phyloP scores from a whole-genome alignment of 495 filamentous ascomycete genomes.

The Cercophora sp. region DNA sequence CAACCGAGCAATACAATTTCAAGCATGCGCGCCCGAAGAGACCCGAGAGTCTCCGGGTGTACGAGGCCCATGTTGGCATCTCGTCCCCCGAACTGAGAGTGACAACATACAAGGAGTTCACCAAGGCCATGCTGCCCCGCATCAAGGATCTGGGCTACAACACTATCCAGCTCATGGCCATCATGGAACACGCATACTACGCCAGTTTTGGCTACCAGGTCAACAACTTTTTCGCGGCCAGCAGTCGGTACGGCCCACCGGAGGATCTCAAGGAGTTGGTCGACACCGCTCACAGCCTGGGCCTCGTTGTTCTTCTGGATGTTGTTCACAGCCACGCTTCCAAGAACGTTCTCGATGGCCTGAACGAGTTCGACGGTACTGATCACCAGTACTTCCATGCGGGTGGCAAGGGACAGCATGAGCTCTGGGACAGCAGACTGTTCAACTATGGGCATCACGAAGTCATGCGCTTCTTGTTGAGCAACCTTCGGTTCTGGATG shows the following conservation, averaged over 20 bases:
- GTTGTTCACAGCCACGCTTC: constrained; percentile 97
- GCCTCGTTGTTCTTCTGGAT: constrained; percentile 87
- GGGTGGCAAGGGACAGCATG: constrained; percentile 77
- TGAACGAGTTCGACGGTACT: constrained; percentile 92
- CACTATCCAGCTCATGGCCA: constrained; percentile 95
- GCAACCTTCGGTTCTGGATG: constrained; percentile 98
- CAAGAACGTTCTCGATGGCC: constrained; percentile 90
- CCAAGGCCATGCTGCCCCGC: constrained; percentile 80
- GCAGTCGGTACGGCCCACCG: constrained; percentile 88
- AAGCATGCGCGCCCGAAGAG: constrained; percentile 78
- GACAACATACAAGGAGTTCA: constrained; percentile 96
- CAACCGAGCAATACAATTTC: constrained; percentile 70
- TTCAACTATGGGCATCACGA: constrained; percentile 98
- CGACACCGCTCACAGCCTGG: constrained; percentile 89
- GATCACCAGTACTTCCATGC: constrained; percentile 95
- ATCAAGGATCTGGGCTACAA: constrained; percentile 93
- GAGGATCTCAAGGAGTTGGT: constrained; percentile 96
- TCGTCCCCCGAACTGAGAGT: constrained; percentile 86
- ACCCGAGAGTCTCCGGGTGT: constrained; percentile 81
- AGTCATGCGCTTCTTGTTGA: constrained; percentile 87
- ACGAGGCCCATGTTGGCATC: constrained; percentile 97
- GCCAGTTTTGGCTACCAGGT: constrained; percentile 98
- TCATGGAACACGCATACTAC: constrained; percentile 99
- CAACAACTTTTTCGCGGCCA: constrained; percentile 97
- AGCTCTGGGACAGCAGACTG: constrained; percentile 90